These are phyloP conservation scores for Westerdykella ornata DNA, from an alignment of 2,329 filamentous ascomycete genomes.

Conservation along the genomic window DNA sequence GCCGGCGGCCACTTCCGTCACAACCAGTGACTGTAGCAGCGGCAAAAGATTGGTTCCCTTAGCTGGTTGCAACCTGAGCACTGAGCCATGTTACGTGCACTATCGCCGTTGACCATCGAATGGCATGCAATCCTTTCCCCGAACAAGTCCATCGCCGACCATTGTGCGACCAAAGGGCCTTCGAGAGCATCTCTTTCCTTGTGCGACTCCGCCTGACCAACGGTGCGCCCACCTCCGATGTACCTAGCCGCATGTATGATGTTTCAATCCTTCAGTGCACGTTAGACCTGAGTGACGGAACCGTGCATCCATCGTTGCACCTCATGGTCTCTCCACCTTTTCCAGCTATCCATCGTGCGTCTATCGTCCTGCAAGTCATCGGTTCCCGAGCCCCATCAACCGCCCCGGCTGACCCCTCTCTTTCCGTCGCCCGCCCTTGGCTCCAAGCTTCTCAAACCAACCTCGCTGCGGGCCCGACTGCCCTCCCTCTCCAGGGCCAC, in stretches of 20 bases:
- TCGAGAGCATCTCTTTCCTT: slow-evolving; percentile 21
- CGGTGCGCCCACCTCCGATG: slow-evolving; percentile 15
- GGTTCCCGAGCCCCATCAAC: slow-evolving; percentile 33
- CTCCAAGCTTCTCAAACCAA: slow-evolving; percentile 25
- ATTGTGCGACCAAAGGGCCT: slow-evolving; percentile 24
- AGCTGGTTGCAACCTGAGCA: slow-evolving; percentile 28
- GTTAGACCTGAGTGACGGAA: slow-evolving; percentile 27
- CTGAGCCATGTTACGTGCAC: slow-evolving; percentile 34
- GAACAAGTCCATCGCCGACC: slow-evolving; percentile 30
- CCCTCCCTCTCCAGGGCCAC: slow-evolving; percentile 17
- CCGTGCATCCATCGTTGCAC: slow-evolving; percentile 26
- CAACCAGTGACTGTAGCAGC: too few relatives aligned
- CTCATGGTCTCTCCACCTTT: slow-evolving; percentile 24
- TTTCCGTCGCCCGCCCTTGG: slow-evolving; percentile 29
- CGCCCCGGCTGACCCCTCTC: slow-evolving; percentile 36
- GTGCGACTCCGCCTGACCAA: slow-evolving; percentile 26
- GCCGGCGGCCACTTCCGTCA: too few relatives aligned
- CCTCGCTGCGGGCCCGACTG: slow-evolving; percentile 17
- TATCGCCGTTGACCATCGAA: slow-evolving; percentile 18
- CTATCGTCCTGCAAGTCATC: slow-evolving; percentile 34
- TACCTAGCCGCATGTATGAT: slow-evolving; percentile 27
- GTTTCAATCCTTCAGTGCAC: slow-evolving; percentile 32
- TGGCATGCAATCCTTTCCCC: slow-evolving; percentile 21
- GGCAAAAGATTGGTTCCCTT: slow-evolving; percentile 28
- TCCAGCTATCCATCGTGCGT: slow-evolving; percentile 17